These are phyloP conservation scores for Trichoderma citrinoviride DNA, from an alignment of 2,329 filamentous ascomycete genomes.

Conservation along the genomic window DNA sequence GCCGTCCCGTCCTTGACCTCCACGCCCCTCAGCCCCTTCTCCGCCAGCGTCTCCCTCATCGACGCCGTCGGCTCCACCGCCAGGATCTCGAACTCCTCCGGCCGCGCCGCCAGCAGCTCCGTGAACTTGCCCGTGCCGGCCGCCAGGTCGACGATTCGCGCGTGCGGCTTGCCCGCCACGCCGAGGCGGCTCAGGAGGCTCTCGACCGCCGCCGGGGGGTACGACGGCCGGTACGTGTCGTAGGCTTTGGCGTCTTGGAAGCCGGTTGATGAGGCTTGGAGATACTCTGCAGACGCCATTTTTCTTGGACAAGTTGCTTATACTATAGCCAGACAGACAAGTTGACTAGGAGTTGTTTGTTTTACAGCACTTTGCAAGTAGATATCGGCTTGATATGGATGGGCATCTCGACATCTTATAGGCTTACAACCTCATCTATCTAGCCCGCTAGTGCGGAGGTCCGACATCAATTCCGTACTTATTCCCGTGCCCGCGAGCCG, in stretches of 20 bases:
- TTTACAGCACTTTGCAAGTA: not conserved
- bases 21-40: constrained; percentile 57
- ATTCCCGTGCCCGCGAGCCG: constrained; percentile 11
- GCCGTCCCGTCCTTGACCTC: constrained; percentile 57
- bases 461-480: constrained; percentile 15
- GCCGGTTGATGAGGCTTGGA: constrained; percentile 53
- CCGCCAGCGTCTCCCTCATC: constrained; percentile 61
- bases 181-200: constrained; percentile 56
- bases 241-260: constrained; percentile 65
- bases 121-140: constrained; percentile 72
- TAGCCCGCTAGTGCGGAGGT: constrained; percentile 6
- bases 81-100: constrained; percentile 59
- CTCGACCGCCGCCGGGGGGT: constrained; percentile 57
- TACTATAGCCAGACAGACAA: no score
- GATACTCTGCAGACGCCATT: constrained; percentile 43
- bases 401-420: not conserved
- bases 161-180: constrained; percentile 45
- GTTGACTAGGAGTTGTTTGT: no score
- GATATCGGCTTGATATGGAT: not conserved
- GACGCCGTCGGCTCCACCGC: constrained; percentile 62
- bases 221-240: constrained; percentile 66
- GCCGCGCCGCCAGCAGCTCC: constrained; percentile 55
- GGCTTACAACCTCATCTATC: not conserved
- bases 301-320: no score
- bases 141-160: constrained; percentile 60